Conservation (phyloP, 352 stramenopile species). For the Halophytophthora polymorphica region DNA sequence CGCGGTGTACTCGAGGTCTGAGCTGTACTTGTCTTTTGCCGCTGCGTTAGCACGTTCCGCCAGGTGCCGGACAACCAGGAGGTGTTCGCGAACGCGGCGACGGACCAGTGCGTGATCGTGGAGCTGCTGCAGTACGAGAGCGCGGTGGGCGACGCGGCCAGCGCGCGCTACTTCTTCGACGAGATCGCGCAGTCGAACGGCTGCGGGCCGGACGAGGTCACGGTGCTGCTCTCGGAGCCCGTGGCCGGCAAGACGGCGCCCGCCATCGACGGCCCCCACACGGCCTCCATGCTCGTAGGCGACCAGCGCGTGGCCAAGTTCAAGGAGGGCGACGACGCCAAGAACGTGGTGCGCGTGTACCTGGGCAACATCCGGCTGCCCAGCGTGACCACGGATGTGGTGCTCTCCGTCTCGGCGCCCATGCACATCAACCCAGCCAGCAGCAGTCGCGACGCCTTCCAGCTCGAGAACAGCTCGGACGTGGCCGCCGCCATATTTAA, state of each 20-base stretch:
- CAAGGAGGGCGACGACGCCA: constrained; percentile 72
- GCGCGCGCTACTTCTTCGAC: constrained; percentile 79
- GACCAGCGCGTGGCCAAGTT: constrained; percentile 86
- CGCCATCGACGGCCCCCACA: constrained; percentile 32
- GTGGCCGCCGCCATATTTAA: constrained; percentile 72
- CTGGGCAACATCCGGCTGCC: constrained; percentile 71
- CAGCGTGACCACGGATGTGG: constrained; percentile 72
- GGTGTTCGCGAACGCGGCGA: constrained; percentile 78
- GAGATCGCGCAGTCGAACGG: constrained; percentile 81
- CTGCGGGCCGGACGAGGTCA: constrained; percentile 53
- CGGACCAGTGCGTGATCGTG: constrained; percentile 81
- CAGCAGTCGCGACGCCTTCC: constrained; percentile 60
- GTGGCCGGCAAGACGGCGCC: constrained; percentile 24
- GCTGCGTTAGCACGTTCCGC: constrained; percentile 48
- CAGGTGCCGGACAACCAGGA: constrained; percentile 88
- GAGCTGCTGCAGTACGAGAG: constrained; percentile 76
- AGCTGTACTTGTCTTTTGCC: neutral
- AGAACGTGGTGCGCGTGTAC: constrained; percentile 86
- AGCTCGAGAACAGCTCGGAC: constrained; percentile 66
- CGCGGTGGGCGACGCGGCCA: constrained; percentile 39
- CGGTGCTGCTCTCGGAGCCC: constrained; percentile 44
- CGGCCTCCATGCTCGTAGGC: constrained; percentile 53
- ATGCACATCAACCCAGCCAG: constrained; percentile 74
- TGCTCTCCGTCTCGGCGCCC: constrained; percentile 77
- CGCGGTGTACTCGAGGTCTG: no score